phyloP scores from a whole-genome alignment of 2,329 filamentous ascomycete genomes.

The Sarocladium brachiariae region DNA sequence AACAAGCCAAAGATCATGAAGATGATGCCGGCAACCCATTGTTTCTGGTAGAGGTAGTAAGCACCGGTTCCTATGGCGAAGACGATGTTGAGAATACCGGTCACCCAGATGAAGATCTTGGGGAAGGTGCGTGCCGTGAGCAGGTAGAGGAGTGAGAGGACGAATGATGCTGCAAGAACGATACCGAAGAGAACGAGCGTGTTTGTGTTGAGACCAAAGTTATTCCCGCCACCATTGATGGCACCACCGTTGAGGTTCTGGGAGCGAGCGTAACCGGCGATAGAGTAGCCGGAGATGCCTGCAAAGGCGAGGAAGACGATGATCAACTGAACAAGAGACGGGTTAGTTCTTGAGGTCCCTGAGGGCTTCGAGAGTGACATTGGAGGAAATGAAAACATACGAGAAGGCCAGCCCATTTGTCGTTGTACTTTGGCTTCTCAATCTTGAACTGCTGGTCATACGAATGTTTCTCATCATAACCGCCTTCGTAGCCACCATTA shows the following conservation, averaged over 20 bases:
- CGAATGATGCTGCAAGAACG: slow-evolving; percentile 64
- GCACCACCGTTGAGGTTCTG: slow-evolving; percentile 59
- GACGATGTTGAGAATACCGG: slow-evolving; percentile 79
- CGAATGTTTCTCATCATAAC: slow-evolving; percentile 40
- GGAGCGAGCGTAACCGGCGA: slow-evolving; percentile 65
- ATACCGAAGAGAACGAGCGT: slow-evolving; percentile 82
- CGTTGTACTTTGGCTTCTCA: slow-evolving; percentile 79
- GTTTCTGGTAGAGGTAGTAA: slow-evolving; percentile 71
- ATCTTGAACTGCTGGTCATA: slow-evolving; percentile 83
- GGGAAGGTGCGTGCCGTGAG: slow-evolving; percentile 69
- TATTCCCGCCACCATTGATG: slow-evolving; percentile 64
- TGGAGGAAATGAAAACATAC: slow-evolving; percentile 31
- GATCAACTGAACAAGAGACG: too few species aligned
- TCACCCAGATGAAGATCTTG: slow-evolving; percentile 89
- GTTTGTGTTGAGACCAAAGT: slow-evolving; percentile 68
- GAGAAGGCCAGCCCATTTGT: slow-evolving; percentile 80
- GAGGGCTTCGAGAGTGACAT: background rate
- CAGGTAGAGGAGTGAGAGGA: slow-evolving; percentile 73
- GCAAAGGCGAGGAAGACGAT: slow-evolving; percentile 65
- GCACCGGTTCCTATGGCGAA: slow-evolving; percentile 80
- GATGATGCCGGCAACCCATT: slow-evolving; percentile 80
- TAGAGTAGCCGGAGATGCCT: slow-evolving; percentile 66
- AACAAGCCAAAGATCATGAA: slow-evolving; percentile 74
- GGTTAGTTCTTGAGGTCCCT: background rate
- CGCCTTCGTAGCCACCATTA: slow-evolving; percentile 28